Conservation (phyloP, 768 basidiomycete species). For the Auricularia cornea region DNA sequence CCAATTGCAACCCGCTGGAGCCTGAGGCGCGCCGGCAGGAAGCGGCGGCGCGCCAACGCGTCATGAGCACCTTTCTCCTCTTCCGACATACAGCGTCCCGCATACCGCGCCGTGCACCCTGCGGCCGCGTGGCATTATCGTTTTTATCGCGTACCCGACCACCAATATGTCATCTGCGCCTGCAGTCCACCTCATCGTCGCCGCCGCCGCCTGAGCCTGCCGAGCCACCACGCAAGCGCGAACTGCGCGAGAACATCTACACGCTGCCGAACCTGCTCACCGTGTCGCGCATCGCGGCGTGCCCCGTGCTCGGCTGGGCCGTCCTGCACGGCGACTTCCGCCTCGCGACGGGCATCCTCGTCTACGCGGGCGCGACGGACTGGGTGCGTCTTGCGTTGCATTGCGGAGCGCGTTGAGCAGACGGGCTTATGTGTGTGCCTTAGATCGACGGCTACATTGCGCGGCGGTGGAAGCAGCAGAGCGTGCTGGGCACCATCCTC, state of each 20-base stretch:
- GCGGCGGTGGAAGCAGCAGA: conserved; percentile 65
- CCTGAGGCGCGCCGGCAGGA: no score
- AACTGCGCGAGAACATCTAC: conserved; percentile 79
- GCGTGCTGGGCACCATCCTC: conserved; percentile 90
- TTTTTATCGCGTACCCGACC: no score
- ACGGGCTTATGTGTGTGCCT: conserved; percentile 4
- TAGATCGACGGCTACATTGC: conserved; percentile 92
- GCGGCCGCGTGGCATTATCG: no score
- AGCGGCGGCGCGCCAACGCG: no score
- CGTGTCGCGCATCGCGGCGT: conserved; percentile 75
- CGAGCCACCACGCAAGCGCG: background rate
- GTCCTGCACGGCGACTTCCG: conserved; percentile 74
- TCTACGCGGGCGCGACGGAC: conserved; percentile 90
- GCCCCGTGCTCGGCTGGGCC: conserved; percentile 87
- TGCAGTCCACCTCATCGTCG: no score
- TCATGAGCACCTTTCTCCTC: no score
- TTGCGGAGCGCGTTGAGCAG: conserved; percentile 6
- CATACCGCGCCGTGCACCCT: no score
- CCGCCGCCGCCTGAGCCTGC: background rate
- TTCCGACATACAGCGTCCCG: no score
- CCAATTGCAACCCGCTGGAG: no score
- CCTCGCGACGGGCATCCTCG: conserved; percentile 73
- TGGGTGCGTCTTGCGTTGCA: conserved; percentile 46
- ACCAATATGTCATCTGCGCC: no score
- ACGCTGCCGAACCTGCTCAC: conserved; percentile 91